phyloP scores from a whole-genome alignment of 108 stramenopile species.

The Hondaea fermentalgiana region DNA sequence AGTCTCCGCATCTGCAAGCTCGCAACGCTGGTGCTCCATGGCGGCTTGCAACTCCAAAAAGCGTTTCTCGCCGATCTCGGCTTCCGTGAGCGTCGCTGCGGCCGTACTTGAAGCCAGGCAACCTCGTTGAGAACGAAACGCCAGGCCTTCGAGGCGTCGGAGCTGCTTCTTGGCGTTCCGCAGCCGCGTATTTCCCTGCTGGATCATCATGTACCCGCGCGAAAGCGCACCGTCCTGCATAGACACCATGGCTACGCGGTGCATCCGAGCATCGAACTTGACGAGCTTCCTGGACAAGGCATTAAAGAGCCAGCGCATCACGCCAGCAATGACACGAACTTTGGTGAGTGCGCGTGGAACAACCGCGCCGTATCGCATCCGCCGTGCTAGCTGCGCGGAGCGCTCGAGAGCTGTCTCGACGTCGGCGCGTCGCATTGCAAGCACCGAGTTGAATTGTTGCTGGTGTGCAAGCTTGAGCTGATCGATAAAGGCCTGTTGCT shows the following conservation, averaged over 20 bases:
- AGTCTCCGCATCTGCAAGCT: neutral
- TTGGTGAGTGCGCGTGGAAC: neutral
- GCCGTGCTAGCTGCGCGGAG: neutral
- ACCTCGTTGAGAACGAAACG: neutral
- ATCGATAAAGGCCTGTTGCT: neutral
- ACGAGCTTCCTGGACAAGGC: neutral
- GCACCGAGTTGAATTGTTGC: neutral
- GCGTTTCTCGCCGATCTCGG: neutral
- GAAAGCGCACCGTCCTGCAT: neutral
- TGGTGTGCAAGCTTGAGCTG: neutral
- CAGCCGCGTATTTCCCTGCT: neutral
- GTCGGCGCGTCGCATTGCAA: neutral
- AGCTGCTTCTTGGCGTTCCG: neutral
- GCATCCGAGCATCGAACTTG: neutral
- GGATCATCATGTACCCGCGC: conserved; percentile 17
- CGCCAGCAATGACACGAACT: neutral
- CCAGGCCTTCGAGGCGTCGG: neutral
- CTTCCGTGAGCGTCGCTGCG: neutral
- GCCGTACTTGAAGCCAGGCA: too few species aligned
- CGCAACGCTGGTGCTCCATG: neutral
- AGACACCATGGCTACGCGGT: neutral
- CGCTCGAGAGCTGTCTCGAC: neutral
- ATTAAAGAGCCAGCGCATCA: conserved; percentile 5
- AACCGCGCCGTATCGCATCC: neutral
- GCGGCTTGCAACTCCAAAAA: neutral